Conservation (phyloP, 2,329 filamentous ascomycete species). For the Teratosphaeria zuluensis region DNA sequence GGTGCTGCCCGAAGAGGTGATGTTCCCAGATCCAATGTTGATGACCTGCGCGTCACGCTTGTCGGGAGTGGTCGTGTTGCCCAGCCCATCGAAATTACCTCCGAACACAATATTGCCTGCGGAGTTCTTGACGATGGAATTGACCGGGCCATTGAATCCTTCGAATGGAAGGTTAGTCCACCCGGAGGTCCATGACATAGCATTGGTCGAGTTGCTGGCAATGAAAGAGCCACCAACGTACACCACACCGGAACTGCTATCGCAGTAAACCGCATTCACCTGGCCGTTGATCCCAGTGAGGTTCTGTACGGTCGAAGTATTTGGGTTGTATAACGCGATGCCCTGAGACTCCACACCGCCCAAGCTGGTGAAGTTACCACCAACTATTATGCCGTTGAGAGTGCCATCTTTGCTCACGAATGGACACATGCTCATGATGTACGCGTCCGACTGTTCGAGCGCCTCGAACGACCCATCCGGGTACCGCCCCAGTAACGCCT, state of each 20-base stretch:
- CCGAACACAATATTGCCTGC: constrained; percentile 87
- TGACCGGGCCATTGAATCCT: constrained; percentile 89
- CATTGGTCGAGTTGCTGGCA: constrained; percentile 74
- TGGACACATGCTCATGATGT: constrained; percentile 80
- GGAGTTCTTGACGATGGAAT: constrained; percentile 68
- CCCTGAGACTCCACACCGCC: constrained; percentile 63
- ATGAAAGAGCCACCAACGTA: constrained; percentile 86
- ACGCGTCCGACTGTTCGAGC: constrained; percentile 69
- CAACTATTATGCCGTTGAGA: constrained; percentile 68
- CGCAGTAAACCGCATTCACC: constrained; percentile 75
- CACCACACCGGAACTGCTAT: constrained; percentile 64
- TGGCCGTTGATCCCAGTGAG: constrained; percentile 72
- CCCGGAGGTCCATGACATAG: constrained; percentile 67
- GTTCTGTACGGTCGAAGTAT: constrained; percentile 59
- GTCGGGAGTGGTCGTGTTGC: constrained; percentile 63
- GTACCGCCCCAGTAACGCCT: constrained; percentile 69
- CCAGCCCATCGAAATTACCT: constrained; percentile 77
- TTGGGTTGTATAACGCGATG: constrained; percentile 71
- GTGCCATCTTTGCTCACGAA: constrained; percentile 59
- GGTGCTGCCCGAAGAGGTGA: constrained; percentile 57
- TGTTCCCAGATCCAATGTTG: constrained; percentile 70
- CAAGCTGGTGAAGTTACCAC: constrained; percentile 91
- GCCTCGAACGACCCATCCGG: constrained; percentile 76
- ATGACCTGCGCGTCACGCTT: constrained; percentile 63
- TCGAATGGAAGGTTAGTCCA: constrained; percentile 81